phyloP scores from a whole-genome alignment of 2,329 filamentous ascomycete species.

The Paraphaeosphaeria sporulosa region DNA sequence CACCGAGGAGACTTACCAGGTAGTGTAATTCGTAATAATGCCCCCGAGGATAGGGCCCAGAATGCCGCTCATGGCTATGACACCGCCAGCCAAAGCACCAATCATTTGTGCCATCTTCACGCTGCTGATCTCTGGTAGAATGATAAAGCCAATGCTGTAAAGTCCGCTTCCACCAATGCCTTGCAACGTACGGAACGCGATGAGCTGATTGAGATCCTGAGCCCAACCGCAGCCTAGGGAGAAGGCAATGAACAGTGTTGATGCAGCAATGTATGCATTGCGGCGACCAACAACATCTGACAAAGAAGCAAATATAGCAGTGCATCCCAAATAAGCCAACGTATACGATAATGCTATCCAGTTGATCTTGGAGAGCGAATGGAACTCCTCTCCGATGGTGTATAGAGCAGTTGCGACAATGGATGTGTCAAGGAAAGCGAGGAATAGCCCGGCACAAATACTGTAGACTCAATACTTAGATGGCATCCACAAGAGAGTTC shows the following conservation, averaged over 20 bases:
- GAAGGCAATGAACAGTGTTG: constrained; percentile 10
- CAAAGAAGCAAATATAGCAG: constrained; percentile 30
- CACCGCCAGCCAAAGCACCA: constrained; percentile 2
- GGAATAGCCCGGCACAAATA: constrained; percentile 61
- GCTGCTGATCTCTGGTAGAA: constrained; percentile 8
- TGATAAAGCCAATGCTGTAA: constrained; percentile 12
- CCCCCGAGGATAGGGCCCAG: constrained; percentile 10
- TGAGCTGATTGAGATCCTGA: constrained; percentile 5
- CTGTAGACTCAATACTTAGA: constrained; percentile 36
- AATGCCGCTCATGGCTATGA: constrained; percentile 5
- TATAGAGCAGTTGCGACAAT: constrained; percentile 67
- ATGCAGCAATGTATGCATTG: constrained; percentile 6
- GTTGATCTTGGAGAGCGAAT: constrained; percentile 35
- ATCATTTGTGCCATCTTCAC: constrained; percentile 9
- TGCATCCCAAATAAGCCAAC: constrained; percentile 64
- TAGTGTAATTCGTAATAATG: constrained; percentile 1
- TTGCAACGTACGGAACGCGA: constrained; percentile 21
- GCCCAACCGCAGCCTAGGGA: constrained; percentile 13
- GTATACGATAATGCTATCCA: constrained; percentile 35
- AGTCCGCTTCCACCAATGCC: constrained; percentile 18
- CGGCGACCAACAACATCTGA: constrained; percentile 12
- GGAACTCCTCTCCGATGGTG: constrained; percentile 62
- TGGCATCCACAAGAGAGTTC: not conserved
- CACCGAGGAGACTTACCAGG: constrained; percentile 1
- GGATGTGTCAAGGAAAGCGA: constrained; percentile 67